These are phyloP conservation scores for Globisporangium radiosum DNA, from an alignment of 352 stramenopile genomes.

Conservation along the genomic window DNA sequence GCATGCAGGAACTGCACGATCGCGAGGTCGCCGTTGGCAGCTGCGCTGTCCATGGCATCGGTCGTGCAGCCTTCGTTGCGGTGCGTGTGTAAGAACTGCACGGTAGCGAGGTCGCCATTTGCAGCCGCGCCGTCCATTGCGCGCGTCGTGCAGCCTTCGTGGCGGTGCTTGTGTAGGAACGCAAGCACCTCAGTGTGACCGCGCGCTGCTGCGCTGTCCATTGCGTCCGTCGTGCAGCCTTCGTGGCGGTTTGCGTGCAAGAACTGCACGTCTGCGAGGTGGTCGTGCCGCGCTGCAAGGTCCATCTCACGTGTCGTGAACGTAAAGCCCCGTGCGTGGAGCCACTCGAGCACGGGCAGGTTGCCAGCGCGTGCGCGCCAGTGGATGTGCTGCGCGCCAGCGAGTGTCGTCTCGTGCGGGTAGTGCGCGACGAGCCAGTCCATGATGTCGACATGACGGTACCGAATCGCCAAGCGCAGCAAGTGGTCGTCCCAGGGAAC, in stretches of 20 bases:
- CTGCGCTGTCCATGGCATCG: slow-evolving; percentile 1
- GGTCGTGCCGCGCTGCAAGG: slow-evolving; percentile 3
- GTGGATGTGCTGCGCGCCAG: slow-evolving; percentile 1
- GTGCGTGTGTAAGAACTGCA: neutral
- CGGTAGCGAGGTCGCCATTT: neutral
- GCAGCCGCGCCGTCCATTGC: slow-evolving; percentile 4
- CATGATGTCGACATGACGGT: slow-evolving; percentile 3
- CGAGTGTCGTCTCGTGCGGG: neutral
- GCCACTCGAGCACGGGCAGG: neutral
- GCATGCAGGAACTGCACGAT: slow-evolving; percentile 1
- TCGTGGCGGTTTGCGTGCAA: slow-evolving; percentile 3
- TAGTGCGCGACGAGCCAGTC: slow-evolving; percentile 1
- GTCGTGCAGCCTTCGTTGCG: neutral
- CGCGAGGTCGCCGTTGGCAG: neutral
- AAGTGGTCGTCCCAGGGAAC: neutral
- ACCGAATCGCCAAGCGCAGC: slow-evolving; percentile 1
- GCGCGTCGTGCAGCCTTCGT: slow-evolving; percentile 4
- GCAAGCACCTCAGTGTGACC: slow-evolving; percentile 1
- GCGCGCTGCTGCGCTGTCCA: slow-evolving; percentile 1
- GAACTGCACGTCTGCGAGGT: slow-evolving; percentile 1
- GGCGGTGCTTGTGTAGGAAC: neutral
- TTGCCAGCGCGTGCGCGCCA: slow-evolving; percentile 1
- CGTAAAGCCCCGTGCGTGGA: slow-evolving; percentile 1
- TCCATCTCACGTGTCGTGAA: slow-evolving; percentile 7
- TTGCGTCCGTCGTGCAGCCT: slow-evolving; percentile 4